Evolutionary conservation across 805 yeast genomes (phyloP).

Genomic region (Kodamaea restingae): DNA sequence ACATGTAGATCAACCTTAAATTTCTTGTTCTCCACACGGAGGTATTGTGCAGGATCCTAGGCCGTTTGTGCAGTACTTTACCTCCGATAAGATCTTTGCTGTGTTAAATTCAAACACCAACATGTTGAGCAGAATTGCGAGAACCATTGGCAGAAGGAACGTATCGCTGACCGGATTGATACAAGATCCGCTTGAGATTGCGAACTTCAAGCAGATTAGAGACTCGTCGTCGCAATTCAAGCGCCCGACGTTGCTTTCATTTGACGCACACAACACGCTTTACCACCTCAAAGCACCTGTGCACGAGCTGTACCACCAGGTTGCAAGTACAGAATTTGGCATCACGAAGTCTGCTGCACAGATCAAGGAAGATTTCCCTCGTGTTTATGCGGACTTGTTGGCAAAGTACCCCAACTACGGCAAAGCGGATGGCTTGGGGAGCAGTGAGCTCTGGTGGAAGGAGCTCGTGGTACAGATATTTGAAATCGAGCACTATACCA

Average conservation of each 20-base stretch:
- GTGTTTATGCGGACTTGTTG: conserved; percentile 33
- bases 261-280: conserved; percentile 68
- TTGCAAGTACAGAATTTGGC: conserved; percentile 43
- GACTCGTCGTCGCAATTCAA: conserved; percentile 21
- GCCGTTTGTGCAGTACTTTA: background rate
- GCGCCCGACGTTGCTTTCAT: conserved; percentile 49
- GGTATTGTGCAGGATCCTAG: background rate
- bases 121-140: conserved; percentile 1
- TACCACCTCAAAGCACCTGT: conserved; percentile 56
- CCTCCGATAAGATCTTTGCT: background rate
- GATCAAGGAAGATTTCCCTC: conserved; percentile 23
- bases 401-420: conserved; percentile 61
- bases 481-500: conserved; percentile 23
- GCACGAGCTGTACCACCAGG: conserved; percentile 47
- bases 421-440: conserved; percentile 25
- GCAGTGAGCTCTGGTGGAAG: conserved; percentile 55
- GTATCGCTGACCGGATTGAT: conserved; percentile 9
- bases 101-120: background rate
- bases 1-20: too few relatives aligned
- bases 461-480: conserved; percentile 44
- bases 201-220: conserved; percentile 21
- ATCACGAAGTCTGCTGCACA: conserved; percentile 26
- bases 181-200: conserved; percentile 24
- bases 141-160: conserved; percentile 1
- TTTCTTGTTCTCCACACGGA: too few relatives aligned